These are phyloP conservation scores for Chrysanthemum makinoi DNA, from an alignment of 129 eudicot species.

Conservation along the genomic window DNA sequence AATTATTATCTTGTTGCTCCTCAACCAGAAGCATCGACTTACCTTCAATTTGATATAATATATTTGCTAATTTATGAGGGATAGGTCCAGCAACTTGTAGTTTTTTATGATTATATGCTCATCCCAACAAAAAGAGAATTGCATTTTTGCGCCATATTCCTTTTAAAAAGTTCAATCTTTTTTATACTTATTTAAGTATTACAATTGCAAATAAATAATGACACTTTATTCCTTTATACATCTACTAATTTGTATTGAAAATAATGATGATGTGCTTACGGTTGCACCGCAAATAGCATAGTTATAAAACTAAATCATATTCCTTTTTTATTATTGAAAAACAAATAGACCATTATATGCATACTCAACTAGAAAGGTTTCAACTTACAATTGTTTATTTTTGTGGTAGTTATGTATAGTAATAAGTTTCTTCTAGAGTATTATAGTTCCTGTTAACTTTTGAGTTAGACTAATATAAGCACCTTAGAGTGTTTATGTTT, in stretches of 20 bases:
- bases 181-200: background rate
- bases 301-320: too few species aligned
- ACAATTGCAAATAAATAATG: background rate
- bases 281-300: too few species aligned
- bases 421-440: too few species aligned
- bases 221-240: too few species aligned
- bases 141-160: background rate
- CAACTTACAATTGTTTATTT: too few species aligned
- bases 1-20: slow-evolving; percentile 34
- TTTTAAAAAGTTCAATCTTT: background rate
- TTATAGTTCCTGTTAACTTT: too few species aligned
- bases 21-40: slow-evolving; percentile 33
- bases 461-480: slow-evolving; percentile 4
- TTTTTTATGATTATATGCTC: background rate
- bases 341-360: too few species aligned
- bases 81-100: slow-evolving; percentile 31
- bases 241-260: too few species aligned
- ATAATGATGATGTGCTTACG: too few species aligned
- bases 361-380: too few species aligned
- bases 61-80: slow-evolving; percentile 12
- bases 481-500: slow-evolving; percentile 7
- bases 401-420: too few species aligned
- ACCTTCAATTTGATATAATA: slow-evolving; percentile 11
- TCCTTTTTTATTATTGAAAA: too few species aligned
- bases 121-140: slow-evolving; percentile 23